Base-by-base conservation (phyloP, 2,329 filamentous ascomycete genomes). In the Penicillium sp. region DNA sequence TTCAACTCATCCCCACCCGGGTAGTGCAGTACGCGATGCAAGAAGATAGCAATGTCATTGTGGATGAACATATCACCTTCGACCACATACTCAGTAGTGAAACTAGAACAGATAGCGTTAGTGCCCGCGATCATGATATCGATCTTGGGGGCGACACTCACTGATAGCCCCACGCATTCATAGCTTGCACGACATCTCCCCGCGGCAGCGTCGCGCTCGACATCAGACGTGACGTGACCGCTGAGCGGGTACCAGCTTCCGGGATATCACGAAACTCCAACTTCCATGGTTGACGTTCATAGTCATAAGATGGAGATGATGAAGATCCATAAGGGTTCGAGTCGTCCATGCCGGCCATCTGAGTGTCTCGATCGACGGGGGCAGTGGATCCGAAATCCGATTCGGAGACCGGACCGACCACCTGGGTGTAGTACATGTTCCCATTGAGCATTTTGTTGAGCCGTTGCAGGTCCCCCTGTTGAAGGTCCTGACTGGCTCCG, bases 21-120 rank as follows among this genome's bases (percentile, higher is more conserved):
- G 69, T 76, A 82, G 65, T 70, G 75, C 21, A 85, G 73, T 25
- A 85, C 74, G 35, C 83, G 83, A 65, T 84, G 80, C 31, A 88
- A 70, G 57, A 81, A 80, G 49, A 88, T 72, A 45, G 84, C 75
- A 53, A 84, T 79, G 65, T 87, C 84, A 53, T 82, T 79, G 56
- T 82, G 77, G 38, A 87, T 78, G 63, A 87, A 83, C 55, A 80
- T 79, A 65, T 85, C 78, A 25, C 85, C 85, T 65, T 82, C 77
- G 21, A 83, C 68, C 51, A 84, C 73, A 66, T 83, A 85, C 64
- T 86, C 83, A 6, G 80, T 82, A 23, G 82, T 78, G 61, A 82
- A 85, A 50, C 83, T 86, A 59, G 8, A 58, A 49, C 36, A 55
- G n/a, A 45, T 41, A 15, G 19, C 13, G 57, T 64, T 56, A 63